These are phyloP conservation scores for Porodaedalea pini DNA, from an alignment of 1,284 basidiomycete species.

Conservation along the genomic window DNA sequence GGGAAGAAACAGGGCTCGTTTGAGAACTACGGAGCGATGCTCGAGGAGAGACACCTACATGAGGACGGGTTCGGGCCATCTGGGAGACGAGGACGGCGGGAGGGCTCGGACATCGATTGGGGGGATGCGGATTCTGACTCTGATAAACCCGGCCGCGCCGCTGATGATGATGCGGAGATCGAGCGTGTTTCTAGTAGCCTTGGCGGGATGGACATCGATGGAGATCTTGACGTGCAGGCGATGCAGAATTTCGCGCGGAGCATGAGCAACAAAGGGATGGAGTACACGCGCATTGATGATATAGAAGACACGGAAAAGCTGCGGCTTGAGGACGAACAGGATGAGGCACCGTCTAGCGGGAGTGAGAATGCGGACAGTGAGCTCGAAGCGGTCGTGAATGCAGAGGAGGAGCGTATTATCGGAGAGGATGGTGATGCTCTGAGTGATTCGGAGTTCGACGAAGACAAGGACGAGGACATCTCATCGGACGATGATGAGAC, in stretches of 20 bases:
- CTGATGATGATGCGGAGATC: constrained; percentile 29
- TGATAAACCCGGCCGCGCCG: constrained; percentile 24
- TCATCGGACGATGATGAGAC: constrained; percentile 38
- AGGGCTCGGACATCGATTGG: constrained; percentile 70
- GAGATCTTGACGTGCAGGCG: constrained; percentile 42
- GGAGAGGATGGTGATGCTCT: constrained; percentile 32
- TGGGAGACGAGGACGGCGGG: constrained; percentile 43
- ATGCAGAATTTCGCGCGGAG: constrained; percentile 56
- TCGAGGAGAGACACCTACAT: constrained; percentile 50
- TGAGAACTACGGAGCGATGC: constrained; percentile 50
- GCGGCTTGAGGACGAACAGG: constrained; percentile 49
- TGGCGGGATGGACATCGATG: constrained; percentile 59
- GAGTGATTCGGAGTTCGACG: constrained; percentile 27
- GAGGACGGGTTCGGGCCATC: constrained; percentile 31
- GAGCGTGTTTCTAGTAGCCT: constrained; percentile 37
- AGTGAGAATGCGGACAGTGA: constrained; percentile 23
- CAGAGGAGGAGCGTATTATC: constrained; percentile 35
- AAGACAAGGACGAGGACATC: constrained; percentile 33
- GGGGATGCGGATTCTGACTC: constrained; percentile 46
- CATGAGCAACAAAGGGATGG: constrained; percentile 45
- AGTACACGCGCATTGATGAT: constrained; percentile 63
- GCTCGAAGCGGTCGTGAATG: constrained; percentile 27
- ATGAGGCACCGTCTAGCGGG: constrained; percentile 24
- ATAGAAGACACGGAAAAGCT: constrained; percentile 53
- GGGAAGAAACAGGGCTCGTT: constrained; percentile 37